Base-by-base conservation (phyloP, 352 stramenopile genomes). In the Phytophthora melonis region DNA sequence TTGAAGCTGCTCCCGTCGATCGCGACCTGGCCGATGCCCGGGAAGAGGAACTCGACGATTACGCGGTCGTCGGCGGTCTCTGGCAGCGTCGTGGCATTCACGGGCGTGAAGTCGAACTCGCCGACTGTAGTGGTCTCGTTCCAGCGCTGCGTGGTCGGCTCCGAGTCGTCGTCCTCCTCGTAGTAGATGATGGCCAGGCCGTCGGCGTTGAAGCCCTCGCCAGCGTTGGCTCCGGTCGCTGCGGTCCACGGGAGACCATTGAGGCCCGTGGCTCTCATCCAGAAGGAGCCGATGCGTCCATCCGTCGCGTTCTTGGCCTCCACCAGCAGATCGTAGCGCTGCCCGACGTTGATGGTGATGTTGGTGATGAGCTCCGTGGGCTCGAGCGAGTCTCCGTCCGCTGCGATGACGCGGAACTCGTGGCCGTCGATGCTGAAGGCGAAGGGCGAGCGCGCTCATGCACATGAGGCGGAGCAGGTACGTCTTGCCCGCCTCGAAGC, bases 381-480 rank as follows among this genome's bases (percentile, higher is more conserved):
- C 11, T 75, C 8, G 6, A 83, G 25, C 1, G 61, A 55, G 39
- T 79, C 66, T 0, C 52, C 50, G 25, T 83, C 73, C 6, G 60
- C 70, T 19, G 63, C 74, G 5, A 82, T 67, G 27, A 83, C 63
- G 3, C 49, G 66, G 27, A 83, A 67, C 30, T 66, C 41, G 58
- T 83, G 76, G 5, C 39, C 67, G 27, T 83, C 76, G 43, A 83
- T 78, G 56, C 72, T 80, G 25, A 80, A 65, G 19, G 72, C 56
- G 53, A 80, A 82, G 63, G 1, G 73, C 76, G 14, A 80, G 58
- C 1, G 69, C 72, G 21, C 39, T 63, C 30, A 61, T 71, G 54
- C 50, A 58, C 34, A 83, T 83, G n/a, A 80, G 5, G 1, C 76
- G 53, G 2, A 82, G 57, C 13, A 77, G 63, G 25, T 87, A 87